Percentiles rank a stretch among this genome's conserved stretches.
Conservation (phyloP, 345 rosid species). For the Sisymbrium altissimum region DNA sequence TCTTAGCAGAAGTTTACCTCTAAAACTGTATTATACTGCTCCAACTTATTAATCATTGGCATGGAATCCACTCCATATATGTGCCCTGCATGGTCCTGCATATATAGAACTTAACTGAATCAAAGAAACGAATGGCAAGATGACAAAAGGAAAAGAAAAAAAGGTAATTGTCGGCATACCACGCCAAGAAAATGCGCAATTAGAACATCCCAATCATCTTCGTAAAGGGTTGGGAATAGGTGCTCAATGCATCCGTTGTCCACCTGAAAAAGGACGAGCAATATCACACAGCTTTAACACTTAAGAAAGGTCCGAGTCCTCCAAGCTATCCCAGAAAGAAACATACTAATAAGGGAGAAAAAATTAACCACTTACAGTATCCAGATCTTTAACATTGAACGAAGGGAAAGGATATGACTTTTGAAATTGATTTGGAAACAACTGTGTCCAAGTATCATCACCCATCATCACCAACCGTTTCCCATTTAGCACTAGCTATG, state of each 20-base stretch:
- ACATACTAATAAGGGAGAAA: not conserved
- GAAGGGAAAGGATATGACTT: slow-evolving; percentile 90
- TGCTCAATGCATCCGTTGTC: slow-evolving; percentile 91
- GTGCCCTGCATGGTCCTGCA: slow-evolving; percentile 95
- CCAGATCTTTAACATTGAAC: slow-evolving; percentile 88
- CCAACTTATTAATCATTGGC: slow-evolving; percentile 83
- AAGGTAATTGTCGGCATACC: slow-evolving; percentile 45
- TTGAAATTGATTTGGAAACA: slow-evolving; percentile 85
- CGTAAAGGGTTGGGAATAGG: slow-evolving; percentile 59
- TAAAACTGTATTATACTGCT: slow-evolving; percentile 72
- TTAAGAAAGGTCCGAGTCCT: not conserved
- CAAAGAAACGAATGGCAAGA: slow-evolving; percentile 3
- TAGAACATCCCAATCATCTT: slow-evolving; percentile 94
- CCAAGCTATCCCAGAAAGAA: not conserved
- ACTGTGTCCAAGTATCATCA: slow-evolving; percentile 87
- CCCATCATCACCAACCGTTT: slow-evolving; percentile 94
- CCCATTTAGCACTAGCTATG: slow-evolving; percentile 69
- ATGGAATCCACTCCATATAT: slow-evolving; percentile 82
- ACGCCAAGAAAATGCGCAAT: slow-evolving; percentile 96
- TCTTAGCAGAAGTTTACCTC: slow-evolving; percentile 51
- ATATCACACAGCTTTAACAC: not conserved
- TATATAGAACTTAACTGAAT: slow-evolving; percentile 18
- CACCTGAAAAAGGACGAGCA: slow-evolving; percentile 43
- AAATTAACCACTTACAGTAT: slow-evolving; percentile 53
- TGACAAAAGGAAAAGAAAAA: slow-evolving; percentile 1